phyloP scores from a whole-genome alignment of 2,329 filamentous ascomycete species.

The Xylaria multiplex region DNA sequence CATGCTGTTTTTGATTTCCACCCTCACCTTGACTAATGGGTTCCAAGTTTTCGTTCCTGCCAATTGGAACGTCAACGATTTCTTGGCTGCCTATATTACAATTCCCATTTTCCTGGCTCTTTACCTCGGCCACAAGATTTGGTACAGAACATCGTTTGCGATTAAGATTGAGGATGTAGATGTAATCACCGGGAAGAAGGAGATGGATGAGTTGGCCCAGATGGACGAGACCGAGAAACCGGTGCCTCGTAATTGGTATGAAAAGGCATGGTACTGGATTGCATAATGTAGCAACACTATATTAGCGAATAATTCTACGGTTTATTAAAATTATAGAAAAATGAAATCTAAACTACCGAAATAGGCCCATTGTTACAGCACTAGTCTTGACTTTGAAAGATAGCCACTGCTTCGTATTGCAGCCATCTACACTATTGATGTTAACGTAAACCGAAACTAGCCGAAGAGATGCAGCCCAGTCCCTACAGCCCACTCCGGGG shows the following conservation, averaged over 20 bases:
- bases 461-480: neutral
- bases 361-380: neutral
- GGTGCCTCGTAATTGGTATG: constrained; percentile 60
- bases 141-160: constrained; percentile 56
- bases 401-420: neutral
- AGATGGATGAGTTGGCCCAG: constrained; percentile 68
- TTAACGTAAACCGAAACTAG: neutral
- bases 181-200: constrained; percentile 66
- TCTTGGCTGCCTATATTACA: constrained; percentile 72
- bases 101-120: constrained; percentile 69
- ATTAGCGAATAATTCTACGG: neutral
- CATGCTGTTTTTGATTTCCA: constrained; percentile 64
- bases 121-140: constrained; percentile 70
- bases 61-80: constrained; percentile 70
- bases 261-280: constrained; percentile 67
- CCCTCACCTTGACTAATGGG: constrained; percentile 78
- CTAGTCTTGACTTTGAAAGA: neutral
- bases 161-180: constrained; percentile 63
- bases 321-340: neutral
- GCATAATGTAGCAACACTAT: constrained; percentile 50
- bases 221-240: constrained; percentile 57
- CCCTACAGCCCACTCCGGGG: neutral
- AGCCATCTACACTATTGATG: neutral
- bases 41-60: constrained; percentile 77
- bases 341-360: neutral